Evolutionary conservation across 1,139 yeast species (phyloP).

Genomic region (Saccharomyces pastorianus): DNA sequence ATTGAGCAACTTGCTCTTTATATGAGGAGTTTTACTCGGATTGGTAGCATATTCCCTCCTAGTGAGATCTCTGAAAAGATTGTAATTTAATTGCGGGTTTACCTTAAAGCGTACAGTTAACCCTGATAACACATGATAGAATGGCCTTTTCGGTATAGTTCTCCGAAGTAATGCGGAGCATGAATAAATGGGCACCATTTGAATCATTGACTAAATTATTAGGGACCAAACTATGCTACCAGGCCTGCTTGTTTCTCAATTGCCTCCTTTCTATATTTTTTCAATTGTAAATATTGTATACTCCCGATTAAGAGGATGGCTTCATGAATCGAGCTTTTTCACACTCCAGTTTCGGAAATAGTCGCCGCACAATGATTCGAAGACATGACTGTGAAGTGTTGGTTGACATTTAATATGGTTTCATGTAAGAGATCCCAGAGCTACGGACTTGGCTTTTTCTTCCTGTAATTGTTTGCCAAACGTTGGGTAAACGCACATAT

Average conservation of each 20-base stretch:
- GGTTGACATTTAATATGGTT: background rate
- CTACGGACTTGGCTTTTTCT: background rate
- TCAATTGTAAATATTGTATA: background rate
- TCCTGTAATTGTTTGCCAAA: background rate
- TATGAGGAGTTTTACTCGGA: background rate
- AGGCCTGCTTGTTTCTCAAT: background rate
- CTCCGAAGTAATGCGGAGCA: background rate
- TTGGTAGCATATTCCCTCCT: background rate
- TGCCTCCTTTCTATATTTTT: background rate
- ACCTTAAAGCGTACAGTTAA: background rate
- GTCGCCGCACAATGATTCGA: background rate
- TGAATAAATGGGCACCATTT: background rate
- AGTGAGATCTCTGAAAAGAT: background rate
- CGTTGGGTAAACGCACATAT: background rate
- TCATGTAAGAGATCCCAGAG: background rate
- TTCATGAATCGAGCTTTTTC: background rate
- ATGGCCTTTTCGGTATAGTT: background rate
- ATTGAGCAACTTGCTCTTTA: slow-evolving; percentile 49
- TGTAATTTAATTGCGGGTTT: background rate
- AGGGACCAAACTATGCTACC: background rate
- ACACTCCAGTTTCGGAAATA: background rate
- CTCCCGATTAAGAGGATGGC: background rate
- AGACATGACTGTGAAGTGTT: background rate
- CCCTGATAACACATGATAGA: background rate
- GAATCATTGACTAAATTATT: background rate